A percentile compares a stretch with the other conserved stretches of the same genome.
Conservation (phyloP, 305 asterid species). For the Stenogyne calaminthoides region DNA sequence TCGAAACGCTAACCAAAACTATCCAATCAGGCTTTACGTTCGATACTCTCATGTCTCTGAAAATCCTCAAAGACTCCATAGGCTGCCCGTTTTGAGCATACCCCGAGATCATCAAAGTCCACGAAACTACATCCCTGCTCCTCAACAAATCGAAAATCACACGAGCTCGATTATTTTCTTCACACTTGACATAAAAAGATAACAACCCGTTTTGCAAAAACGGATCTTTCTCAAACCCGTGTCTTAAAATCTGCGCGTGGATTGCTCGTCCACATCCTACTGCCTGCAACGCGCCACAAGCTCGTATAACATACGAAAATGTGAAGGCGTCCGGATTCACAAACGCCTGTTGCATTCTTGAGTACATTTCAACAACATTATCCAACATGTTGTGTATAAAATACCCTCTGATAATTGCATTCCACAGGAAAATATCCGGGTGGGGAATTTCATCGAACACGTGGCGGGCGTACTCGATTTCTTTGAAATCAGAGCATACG, state of each 20-base stretch:
- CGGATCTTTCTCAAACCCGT: constrained; percentile 48
- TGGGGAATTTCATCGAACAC: constrained; percentile 70
- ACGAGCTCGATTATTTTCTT: constrained; percentile 38
- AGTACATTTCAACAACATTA: constrained; percentile 51
- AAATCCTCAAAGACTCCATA: constrained; percentile 54
- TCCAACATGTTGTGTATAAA: constrained; percentile 41
- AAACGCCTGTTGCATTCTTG: constrained; percentile 49
- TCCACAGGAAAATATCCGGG: constrained; percentile 62
- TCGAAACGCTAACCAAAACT: constrained; percentile 53
- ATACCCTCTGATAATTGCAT: constrained; percentile 72
- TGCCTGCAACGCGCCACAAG: constrained; percentile 52
- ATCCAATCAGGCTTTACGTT: constrained; percentile 60
- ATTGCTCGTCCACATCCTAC: constrained; percentile 48
- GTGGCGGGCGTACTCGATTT: constrained; percentile 56
- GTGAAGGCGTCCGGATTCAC: constrained; percentile 65
- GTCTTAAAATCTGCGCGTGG: constrained; percentile 57
- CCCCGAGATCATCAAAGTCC: constrained; percentile 71
- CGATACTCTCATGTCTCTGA: constrained; percentile 55
- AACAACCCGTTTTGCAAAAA: constrained; percentile 61
- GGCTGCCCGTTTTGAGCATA: constrained; percentile 54
- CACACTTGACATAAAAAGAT: constrained; percentile 54
- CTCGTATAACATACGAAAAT: constrained; percentile 60
- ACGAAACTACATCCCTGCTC: constrained; percentile 51
- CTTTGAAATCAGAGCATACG: constrained; percentile 41
- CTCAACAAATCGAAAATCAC: constrained; percentile 43